Evolutionary conservation across 2,329 filamentous ascomycete genomes (phyloP), one percentile per base, ranked within the genome.

Genomic region (Pseudofabraea citricarpa): DNA sequence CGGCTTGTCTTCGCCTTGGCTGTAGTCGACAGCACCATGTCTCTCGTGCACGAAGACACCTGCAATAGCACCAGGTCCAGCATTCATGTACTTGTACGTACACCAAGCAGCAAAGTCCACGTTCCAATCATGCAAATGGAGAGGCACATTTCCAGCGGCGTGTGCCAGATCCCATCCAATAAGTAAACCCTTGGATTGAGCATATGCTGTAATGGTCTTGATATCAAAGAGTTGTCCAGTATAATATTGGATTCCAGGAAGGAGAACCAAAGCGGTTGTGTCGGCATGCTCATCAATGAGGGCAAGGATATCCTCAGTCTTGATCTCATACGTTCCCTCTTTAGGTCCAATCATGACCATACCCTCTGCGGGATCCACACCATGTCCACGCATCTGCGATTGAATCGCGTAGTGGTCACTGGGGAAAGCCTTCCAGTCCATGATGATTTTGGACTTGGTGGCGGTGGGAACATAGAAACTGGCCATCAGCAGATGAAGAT

Each of bases 21-120:
- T 58, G 31, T 68, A 60, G 29, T 67, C 64, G 9, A 87, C 80
- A 19, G 63, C 62, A 31, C 84, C 81, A 60, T 94, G 85, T 29
- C 70, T 73, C 59, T 87, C 79, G 62, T 95, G 88, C 7, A 95
- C 85, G 53, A 90, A 95, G 1, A 84, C 70, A 0, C 85, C 89
- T 1, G 79, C 88, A 50, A 94, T 94, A 13, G 82, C 75, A 4
- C 90, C 90, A 0, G 90, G 88, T 0, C 90, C 90, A 20, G 83
- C 81, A 60, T 95, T 95, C 62, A 95, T 77, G 68, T 95, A 95
- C 68, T 95, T 95, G 74, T 95, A 95, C 15, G 84, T 90, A 65
- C 90, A 95, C 90, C 90, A 95, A 42, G 79, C 87, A 13, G 90
- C 90, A 57, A 95, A 95, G 63, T 95, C 90, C 24, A 94, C 88